Evolutionary conservation across 2,329 filamentous ascomycete species (phyloP), one percentile per base, ranked within the genome.

Genomic region (Coniochaeta sp.): DNA sequence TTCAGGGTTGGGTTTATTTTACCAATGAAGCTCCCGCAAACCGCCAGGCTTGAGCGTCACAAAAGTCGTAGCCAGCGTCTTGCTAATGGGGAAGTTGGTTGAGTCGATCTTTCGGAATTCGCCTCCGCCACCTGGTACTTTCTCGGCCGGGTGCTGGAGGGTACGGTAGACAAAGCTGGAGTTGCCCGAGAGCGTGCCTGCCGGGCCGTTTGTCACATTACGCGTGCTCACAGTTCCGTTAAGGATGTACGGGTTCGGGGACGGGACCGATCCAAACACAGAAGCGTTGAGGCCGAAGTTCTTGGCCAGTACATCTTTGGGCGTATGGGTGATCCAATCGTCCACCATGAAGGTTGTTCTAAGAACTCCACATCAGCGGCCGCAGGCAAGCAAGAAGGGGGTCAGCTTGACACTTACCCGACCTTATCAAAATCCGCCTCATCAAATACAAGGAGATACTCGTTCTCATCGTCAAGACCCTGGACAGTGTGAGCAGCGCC

Each of bases 291-390:
- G 78, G 24, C 85, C 84, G 64, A 89, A 89, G 74, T 89, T 89
- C 74, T 88, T 89, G 38, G 86, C 86, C 0, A 89, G 75, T 52
- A 90, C 77, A 52, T 69, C 64, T 58, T 81, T 82, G 0, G 87
- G 87, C 0, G 86, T 89, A 67, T 89, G 86, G 0, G 81, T 74
- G 38, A 90, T 77, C 87, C 87, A 89, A 73, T 90, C 87, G 63
- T 87, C 86, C 26, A 89, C 78, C 73, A 85, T 88, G 77, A 89
- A 90, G 0, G 87, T 89, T 0, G 84, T 88, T n/a, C 83, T 83
- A 26, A n/a, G 8, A 47, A 5, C 28, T 17, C 3, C 11, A 52
- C 8, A 33, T 34, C 8, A 60, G 40, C 44, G 17, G 17, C n/a
- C n/a, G n/a, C n/a, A n/a, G n/a, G n/a, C n/a, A n/a, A n/a, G n/a